Conservation (phyloP, 257 asterid species). For the Asclepias syriaca region DNA sequence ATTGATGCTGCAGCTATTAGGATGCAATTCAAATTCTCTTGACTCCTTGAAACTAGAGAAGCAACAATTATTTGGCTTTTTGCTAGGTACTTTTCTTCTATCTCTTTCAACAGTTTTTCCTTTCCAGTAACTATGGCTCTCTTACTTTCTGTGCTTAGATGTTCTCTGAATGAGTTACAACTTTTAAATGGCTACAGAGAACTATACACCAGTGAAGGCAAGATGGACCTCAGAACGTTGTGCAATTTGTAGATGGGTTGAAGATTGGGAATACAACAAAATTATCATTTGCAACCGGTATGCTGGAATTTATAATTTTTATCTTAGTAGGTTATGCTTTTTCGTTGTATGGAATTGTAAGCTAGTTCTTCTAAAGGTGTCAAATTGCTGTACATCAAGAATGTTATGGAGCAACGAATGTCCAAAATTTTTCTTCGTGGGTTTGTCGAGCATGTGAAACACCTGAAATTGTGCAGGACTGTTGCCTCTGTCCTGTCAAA, state of each 20-base stretch:
- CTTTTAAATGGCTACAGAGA: constrained; percentile 44
- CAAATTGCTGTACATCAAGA: constrained; percentile 98
- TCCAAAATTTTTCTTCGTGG: constrained; percentile 81
- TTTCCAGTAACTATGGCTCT: not conserved
- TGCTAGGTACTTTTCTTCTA: constrained; percentile 47
- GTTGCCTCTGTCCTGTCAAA: constrained; percentile 96
- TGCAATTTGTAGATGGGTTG: constrained; percentile 99
- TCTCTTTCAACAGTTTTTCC: constrained; percentile 14
- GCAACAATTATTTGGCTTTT: constrained; percentile 54
- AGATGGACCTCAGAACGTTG: constrained; percentile 96
- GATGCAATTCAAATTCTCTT: constrained; percentile 34
- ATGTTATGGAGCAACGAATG: constrained; percentile 73
- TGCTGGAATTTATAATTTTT: constrained; percentile 15
- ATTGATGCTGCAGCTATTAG: constrained; percentile 56
- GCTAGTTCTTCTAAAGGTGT: constrained; percentile 44
- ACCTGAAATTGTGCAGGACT: constrained; percentile 72
- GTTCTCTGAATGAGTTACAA: not conserved
- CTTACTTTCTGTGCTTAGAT: constrained; percentile 12
- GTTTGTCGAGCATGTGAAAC: constrained; percentile 97
- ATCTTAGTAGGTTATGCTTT: not conserved
- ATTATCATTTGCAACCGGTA: constrained; percentile 96
- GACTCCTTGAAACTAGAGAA: constrained; percentile 51
- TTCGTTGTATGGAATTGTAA: not conserved
- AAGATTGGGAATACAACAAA: constrained; percentile 96
- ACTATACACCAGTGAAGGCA: constrained; percentile 59